Evolutionary conservation across 148 eudicot genomes (phyloP), one percentile per base, ranked within the genome.

Genomic region (Rhododendron molle): DNA sequence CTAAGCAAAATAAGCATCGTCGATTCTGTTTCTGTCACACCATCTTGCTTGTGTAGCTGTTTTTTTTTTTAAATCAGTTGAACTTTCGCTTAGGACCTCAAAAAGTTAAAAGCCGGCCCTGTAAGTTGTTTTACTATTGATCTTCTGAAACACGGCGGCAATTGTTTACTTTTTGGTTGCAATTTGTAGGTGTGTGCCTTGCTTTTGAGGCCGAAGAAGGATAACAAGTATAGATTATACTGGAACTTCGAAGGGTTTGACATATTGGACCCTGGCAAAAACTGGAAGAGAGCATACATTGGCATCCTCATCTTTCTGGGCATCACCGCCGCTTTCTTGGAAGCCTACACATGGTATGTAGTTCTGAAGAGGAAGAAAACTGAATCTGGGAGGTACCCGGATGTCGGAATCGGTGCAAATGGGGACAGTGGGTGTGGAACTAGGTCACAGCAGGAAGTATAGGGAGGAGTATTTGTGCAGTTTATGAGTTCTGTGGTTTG

Each of bases 201-300:
- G 47, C 89, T 92, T 10, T 65, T 91, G 89, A 89, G 95, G 91
- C 95, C 95, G 1, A 91, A 93, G 83, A 90, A 90, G 83, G 95
- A 93, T 74, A 91, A 93, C 91, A 93, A 90, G 76, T 89, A 80
- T 83, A 87, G 94, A 72, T 84, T 88, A 3, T 88, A 87, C 86
- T 92, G 94, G 94, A 92, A 91, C 90, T 47, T 89, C 81, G 69
- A 91, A 76, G 95, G 95, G 0, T 80, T 93, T 34, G 91, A 91
- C 5, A 91, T 93, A 40, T 80, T 93, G 82, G 89, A 90, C 78
- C 91, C 95, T 0, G 93, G 40, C 13, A 77, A 87, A 44, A 89
- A 89, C 77, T 93, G 93, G 93, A 88, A 87, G 86, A 81, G 62
- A 14, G 89, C 90, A 20, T 93, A 93, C 82, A 83, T 87, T 6